These are phyloP conservation scores for Thalassiosira livingstoniorum DNA, from an alignment of 352 stramenopile genomes.

Conservation along the genomic window DNA sequence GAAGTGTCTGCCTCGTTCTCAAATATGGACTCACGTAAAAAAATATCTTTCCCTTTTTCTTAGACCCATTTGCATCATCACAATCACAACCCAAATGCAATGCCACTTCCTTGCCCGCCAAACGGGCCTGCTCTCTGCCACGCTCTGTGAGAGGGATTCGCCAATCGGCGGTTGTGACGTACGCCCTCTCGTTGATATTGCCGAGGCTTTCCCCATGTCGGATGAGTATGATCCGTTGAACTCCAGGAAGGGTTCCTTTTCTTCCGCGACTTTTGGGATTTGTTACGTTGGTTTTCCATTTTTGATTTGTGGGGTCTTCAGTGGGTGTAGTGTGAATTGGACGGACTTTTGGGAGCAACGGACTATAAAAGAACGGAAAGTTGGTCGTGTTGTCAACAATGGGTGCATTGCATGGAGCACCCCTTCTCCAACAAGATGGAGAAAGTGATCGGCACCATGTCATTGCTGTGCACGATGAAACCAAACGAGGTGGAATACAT, in stretches of 20 bases:
- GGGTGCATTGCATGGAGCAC: too few relatives aligned
- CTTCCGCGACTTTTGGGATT: too few relatives aligned
- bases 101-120: conserved; percentile 18
- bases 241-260: conserved; percentile 7
- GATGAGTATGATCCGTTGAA: conserved; percentile 57
- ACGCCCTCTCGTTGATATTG: conserved; percentile 71
- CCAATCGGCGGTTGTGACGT: conserved; percentile 77
- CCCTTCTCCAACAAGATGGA: too few relatives aligned
- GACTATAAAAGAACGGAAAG: too few relatives aligned
- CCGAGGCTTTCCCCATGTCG: conserved; percentile 72
- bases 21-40: conserved; percentile 65
- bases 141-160: conserved; percentile 68
- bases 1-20: conserved; percentile 57
- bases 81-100: conserved; percentile 13
- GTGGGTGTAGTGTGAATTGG: too few relatives aligned
- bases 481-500: too few relatives aligned
- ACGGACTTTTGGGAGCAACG: too few relatives aligned
- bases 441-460: too few relatives aligned
- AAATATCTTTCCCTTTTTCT: conserved; percentile 20
- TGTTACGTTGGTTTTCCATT: too few relatives aligned
- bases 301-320: too few relatives aligned
- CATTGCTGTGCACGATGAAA: too few relatives aligned
- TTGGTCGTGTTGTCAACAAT: too few relatives aligned
- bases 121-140: conserved; percentile 59
- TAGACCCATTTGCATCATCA: not conserved